Evolutionary conservation across 441 rosid genomes (phyloP).

Genomic region (Dalechampia spathulata): DNA sequence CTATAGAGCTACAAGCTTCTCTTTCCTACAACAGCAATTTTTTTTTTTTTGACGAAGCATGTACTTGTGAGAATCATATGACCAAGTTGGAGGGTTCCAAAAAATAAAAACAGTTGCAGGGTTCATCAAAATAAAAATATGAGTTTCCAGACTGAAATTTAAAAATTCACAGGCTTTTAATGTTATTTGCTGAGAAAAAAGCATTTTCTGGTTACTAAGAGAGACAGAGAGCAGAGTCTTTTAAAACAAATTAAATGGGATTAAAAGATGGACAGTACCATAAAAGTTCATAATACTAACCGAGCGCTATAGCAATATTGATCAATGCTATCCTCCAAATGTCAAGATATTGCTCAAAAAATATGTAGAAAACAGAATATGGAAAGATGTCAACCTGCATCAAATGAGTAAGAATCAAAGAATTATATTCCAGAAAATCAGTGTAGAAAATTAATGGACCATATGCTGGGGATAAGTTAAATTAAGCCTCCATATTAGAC

Average conservation of each 20-base stretch:
- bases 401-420: constrained; percentile 9
- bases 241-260: background rate
- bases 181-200: background rate
- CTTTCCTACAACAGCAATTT: background rate
- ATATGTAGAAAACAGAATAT: constrained; percentile 93
- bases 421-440: background rate
- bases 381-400: constrained; percentile 90
- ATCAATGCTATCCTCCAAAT: constrained; percentile 89
- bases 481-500: background rate
- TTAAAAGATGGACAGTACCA: background rate
- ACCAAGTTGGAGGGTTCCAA: background rate
- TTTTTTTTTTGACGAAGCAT: background rate
- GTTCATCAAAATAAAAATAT: no score
- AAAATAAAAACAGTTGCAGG: no score
- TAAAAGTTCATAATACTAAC: constrained; percentile 35
- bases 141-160: no score
- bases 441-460: background rate
- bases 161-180: no score
- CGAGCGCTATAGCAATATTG: constrained; percentile 82
- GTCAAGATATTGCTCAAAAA: constrained; percentile 93
- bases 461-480: background rate
- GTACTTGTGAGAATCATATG: background rate
- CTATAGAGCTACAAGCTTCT: background rate
- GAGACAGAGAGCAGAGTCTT: background rate
- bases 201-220: background rate